Conservation (phyloP, 768 basidiomycete genomes). For the Boletus vinaceobasis region DNA sequence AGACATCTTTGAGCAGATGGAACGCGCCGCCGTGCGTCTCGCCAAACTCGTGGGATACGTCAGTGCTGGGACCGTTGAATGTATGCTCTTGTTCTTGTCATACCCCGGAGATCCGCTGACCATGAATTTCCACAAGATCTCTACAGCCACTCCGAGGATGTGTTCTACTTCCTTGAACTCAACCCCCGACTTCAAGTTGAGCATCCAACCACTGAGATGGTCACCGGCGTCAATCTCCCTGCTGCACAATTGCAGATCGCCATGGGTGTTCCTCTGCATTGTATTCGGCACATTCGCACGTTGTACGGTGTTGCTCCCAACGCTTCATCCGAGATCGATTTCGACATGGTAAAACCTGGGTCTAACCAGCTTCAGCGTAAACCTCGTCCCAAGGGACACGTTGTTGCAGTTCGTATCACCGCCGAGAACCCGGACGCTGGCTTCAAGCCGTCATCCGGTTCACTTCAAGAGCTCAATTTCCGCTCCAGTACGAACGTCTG, state of each 20-base stretch:
- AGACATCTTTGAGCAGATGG: slow-evolving; percentile 95
- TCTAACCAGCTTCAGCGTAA: slow-evolving; percentile 87
- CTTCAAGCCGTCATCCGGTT: slow-evolving; percentile 98
- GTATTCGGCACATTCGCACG: slow-evolving; percentile 92
- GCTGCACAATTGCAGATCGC: slow-evolving; percentile 96
- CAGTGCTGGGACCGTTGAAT: slow-evolving; percentile 97
- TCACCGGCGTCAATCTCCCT: slow-evolving; percentile 96
- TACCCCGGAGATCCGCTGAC: neutral
- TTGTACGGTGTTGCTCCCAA: slow-evolving; percentile 93
- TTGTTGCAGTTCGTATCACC: slow-evolving; percentile 98
- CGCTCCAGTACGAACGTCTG: slow-evolving; percentile 98
- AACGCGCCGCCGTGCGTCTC: slow-evolving; percentile 97
- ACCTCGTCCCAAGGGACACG: slow-evolving; percentile 96
- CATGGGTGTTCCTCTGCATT: slow-evolving; percentile 96
- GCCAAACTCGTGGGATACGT: slow-evolving; percentile 99
- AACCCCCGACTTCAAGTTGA: slow-evolving; percentile 99
- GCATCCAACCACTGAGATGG: slow-evolving; percentile 99
- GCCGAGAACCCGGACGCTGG: slow-evolving; percentile 99
- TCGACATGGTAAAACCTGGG: slow-evolving; percentile 90
- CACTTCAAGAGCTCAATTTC: slow-evolving; percentile 98
- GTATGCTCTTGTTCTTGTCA: slow-evolving; percentile 37
- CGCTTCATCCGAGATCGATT: slow-evolving; percentile 90
- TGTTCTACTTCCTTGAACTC: slow-evolving; percentile 96
- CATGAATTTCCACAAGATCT: slow-evolving; percentile 55
- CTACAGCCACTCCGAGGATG: slow-evolving; percentile 89